Percentiles rank a stretch among this genome's conserved stretches.
These are phyloP conservation scores for Xylona heveae DNA, from an alignment of 495 filamentous ascomycete genomes.

Conservation along the genomic window DNA sequence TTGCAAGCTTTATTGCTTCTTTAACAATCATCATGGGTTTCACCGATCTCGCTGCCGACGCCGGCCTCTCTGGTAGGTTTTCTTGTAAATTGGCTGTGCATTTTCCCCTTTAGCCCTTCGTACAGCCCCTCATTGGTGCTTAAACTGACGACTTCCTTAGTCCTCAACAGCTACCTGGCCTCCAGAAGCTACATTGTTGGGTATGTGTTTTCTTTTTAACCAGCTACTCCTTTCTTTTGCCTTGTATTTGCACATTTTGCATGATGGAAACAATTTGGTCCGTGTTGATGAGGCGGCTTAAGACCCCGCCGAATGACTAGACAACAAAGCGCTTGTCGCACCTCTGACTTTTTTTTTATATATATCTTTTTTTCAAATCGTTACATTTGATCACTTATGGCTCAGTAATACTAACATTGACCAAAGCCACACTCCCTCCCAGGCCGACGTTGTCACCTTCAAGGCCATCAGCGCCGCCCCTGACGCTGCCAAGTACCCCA, in stretches of 20 bases:
- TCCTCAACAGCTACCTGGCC: constrained; percentile 78
- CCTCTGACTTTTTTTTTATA: constrained; percentile 53
- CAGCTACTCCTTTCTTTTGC: constrained; percentile 5
- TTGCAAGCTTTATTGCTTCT: too few species aligned
- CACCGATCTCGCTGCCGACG: constrained; percentile 72
- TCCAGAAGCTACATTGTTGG: constrained; percentile 87
- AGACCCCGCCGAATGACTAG: constrained; percentile 86
- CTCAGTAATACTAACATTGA: not conserved
- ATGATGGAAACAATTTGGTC: constrained; percentile 93
- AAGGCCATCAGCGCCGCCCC: constrained; percentile 65
- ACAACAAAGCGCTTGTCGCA: constrained; percentile 55
- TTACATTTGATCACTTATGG: constrained; percentile 1
- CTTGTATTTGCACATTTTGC: constrained; percentile 11
- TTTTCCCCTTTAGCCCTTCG: constrained; percentile 5
- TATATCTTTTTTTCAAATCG: constrained; percentile 8
- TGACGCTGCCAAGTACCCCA: constrained; percentile 66
- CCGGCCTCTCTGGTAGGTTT: constrained; percentile 63
- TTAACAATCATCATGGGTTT: constrained; percentile 66
- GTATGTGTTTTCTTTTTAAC: constrained; percentile 28
- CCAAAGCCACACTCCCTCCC: constrained; percentile 56
- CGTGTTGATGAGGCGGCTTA: constrained; percentile 98
- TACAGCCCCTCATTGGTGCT: constrained; percentile 10
- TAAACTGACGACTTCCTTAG: constrained; percentile 27
- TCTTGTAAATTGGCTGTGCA: constrained; percentile 9
- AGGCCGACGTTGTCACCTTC: constrained; percentile 90